Base-by-base conservation (phyloP, 83 land plant genomes). In the Picea abies region DNA sequence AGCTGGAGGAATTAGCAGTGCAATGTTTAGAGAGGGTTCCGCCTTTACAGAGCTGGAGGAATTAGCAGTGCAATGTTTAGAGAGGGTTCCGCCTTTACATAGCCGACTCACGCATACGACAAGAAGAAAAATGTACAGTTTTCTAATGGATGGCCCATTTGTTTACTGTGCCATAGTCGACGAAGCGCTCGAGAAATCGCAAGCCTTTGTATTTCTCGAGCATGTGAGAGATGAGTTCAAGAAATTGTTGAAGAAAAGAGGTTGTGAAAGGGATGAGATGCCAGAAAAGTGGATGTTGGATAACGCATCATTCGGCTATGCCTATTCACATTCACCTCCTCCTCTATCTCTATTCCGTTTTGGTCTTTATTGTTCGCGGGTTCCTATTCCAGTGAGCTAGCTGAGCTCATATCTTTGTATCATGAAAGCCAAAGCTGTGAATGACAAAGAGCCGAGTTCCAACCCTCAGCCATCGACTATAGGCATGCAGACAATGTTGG, bases 211-310 rank as follows among this genome's bases (percentile, higher is more conserved):
- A 67, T 92, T 94, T 70, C 87, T 94, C 37, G 88, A 89, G 75
- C 86, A 84, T 15, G 58, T 92, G 61, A 86, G 88, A 76, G 94
- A 94, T 63, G 91, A 87, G 61, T 94, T 87, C 71, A 84, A 90
- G 80, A 87, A 84, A 80, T 76, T 87, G 20, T 79, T 88, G 12
- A 87, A 84, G 78, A 86, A 76, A 14, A 64, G 85, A 64, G 80
- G 85, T 63, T 12, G 78, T 32, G 68, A 83, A 78, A 29, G 82
- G 85, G n/a, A n/a, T n/a, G n/a, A n/a, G n/a, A n/a, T n/a, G n/a
- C n/a, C n/a, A n/a, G n/a, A n/a, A n/a, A n/a, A n/a, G n/a, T n/a
- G n/a, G n/a, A n/a, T n/a, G n/a, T n/a, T n/a, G n/a, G n/a, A n/a
- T n/a, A n/a, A n/a, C n/a, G n/a, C n/a, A n/a, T n/a, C n/a, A n/a